Base-by-base conservation (phyloP, 495 filamentous ascomycete genomes). In the Aspergillus haitiensis region DNA sequence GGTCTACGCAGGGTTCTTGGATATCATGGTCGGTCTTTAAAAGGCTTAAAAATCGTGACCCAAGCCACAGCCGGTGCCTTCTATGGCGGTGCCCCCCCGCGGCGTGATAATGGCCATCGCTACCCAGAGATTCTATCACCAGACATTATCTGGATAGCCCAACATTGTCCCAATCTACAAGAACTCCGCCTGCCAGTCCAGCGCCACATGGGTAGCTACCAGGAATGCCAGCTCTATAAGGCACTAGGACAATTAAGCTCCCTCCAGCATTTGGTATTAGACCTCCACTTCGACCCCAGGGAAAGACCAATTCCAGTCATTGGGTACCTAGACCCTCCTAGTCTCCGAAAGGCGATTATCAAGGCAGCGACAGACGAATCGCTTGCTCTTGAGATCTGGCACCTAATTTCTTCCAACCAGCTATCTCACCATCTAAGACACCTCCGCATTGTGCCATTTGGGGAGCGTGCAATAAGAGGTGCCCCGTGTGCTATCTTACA, bases 381-480 rank as follows among this genome's bases (percentile, higher is more conserved):
- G 7, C 47, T 50, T 3, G 47, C 47, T 6, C 47, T 13, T 13
- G 31, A 27, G 16, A 50, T 50, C 15, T 50, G 47, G 47, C 13
- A 31, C 27, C 7, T 32, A 12, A 50, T 70, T 67, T 18, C 33
- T 82, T 12, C 60, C 1, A 50, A 50, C 27, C 47, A 50, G 27
- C 10, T 27, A 15, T 8, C 16, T 27, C 18, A 32, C 7, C 12
- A 12, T 27, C 27, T 50, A 5, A 18, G 47, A 9, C 21, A 21
- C 31, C 27, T 50, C 16, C 18, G 16, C 27, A 32, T 50, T 12
- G 12, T 18, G 7, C 47, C 47, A 12, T 50, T 50, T 31, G 47
- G 47, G n/a, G 37, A n/a, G 37, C 37, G n/a, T 40, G 0, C 37
- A 10, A 11, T 10, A 10, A 40, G n/a, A 11, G 21, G 21, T 1